Base-by-base conservation (phyloP, 169 alveolate species). In the Plasmodium vivax region DNA sequence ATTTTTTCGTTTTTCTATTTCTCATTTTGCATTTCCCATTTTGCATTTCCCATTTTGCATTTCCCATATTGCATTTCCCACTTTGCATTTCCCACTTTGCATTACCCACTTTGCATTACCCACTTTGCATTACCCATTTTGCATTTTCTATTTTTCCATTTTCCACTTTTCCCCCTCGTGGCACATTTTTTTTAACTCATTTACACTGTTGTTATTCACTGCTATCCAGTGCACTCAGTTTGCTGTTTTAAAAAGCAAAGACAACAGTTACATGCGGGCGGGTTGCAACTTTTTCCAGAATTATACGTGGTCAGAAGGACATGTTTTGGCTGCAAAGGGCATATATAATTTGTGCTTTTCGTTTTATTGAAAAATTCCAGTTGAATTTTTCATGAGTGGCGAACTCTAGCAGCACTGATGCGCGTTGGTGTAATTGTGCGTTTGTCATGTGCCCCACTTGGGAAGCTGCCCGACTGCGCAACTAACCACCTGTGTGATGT, bases 181-280 rank as follows among this genome's bases (percentile, higher is more conserved):
- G 47, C 36, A 71, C 77, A 41, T 43, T 56, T 84, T 32, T 82
- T 51, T 82, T 85, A 19, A 72, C 54, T 73, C 45, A 74, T 85
- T 85, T 85, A 74, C 58, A 12, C 84, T 38, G 93, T 85, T 88
- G 88, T 38, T 58, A 38, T 30, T 77, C 94, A 62, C 94, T 88
- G 94, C 94, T 88, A 88, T 75, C 81, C 51, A 88, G 94, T 88
- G 94, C 94, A 88, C 94, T 19, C 43, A 8, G 41, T 79, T 62
- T 84, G 72, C 56, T 36, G 2, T 68, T 84, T 38, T 71, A 36
- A 84, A 84, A 62, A 16, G 8, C 27, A 12, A 71, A 84, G 71
- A 62, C 54, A 84, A 84, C 34, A 84, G 23, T 23, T 45, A 84
- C 32, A 36, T 85, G 41, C 56, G 92, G 47, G 30, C 83, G 74